Conservation (phyloP, 371 early-diverging fungal genomes). For the Fennellomyces sp. region DNA sequence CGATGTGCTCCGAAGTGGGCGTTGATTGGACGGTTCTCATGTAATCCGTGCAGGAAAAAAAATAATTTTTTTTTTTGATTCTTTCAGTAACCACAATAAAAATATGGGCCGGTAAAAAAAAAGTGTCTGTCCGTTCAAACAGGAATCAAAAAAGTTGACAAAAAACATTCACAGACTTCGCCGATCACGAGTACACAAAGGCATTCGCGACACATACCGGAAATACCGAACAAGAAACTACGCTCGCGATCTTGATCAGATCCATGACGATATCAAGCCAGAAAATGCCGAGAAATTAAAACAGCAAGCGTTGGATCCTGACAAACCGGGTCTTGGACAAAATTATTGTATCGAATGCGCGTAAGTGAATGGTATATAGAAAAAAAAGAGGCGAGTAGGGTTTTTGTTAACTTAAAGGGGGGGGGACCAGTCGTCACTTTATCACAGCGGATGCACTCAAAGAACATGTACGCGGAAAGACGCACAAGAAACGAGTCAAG, state of each 20-base stretch:
- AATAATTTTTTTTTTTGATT: too few species aligned
- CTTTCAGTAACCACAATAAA: too few species aligned
- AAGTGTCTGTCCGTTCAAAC: not conserved
- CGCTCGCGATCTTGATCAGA: conserved; percentile 89
- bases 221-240: conserved; percentile 69
- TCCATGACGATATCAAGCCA: conserved; percentile 83
- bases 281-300: conserved; percentile 66
- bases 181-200: conserved; percentile 71
- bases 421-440: conserved; percentile 46
- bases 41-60: too few species aligned
- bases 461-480: conserved; percentile 49
- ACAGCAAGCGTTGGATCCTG: conserved; percentile 74
- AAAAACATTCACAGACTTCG: conserved; percentile 50
- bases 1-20: too few species aligned
- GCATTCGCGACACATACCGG: conserved; percentile 66
- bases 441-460: conserved; percentile 35
- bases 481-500: conserved; percentile 69
- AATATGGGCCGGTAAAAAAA: not conserved
- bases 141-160: not conserved
- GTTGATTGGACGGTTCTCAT: too few species aligned
- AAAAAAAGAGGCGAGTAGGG: not conserved
- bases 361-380: conserved; percentile 40
- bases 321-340: conserved; percentile 88
- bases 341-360: conserved; percentile 88
- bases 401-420: conserved; percentile 5